Evolutionary conservation across 2,329 filamentous ascomycete genomes (phyloP).

Genomic region (Clathrospora elynae): DNA sequence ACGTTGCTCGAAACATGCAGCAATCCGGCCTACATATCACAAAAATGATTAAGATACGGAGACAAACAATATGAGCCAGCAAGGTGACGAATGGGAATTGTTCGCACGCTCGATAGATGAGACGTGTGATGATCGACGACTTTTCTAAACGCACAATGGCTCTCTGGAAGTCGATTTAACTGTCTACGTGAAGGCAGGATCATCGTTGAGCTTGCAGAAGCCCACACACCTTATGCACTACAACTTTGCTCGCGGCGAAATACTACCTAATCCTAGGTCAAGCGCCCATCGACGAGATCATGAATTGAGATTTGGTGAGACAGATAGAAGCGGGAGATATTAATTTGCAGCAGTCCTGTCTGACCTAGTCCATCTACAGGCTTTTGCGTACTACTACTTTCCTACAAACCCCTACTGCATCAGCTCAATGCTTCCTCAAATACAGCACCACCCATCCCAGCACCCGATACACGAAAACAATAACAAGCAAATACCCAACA

Average conservation of each 20-base stretch:
- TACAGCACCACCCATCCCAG: constrained; percentile 68
- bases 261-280: neutral
- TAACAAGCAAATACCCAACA: constrained; percentile 77
- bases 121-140: neutral
- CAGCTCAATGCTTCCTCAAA: constrained; percentile 36
- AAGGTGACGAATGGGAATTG: no score
- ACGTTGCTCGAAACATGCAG: no score
- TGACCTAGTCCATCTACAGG: no score
- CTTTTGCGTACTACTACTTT: no score
- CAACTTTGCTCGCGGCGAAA: neutral
- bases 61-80: no score
- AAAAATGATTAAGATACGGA: no score
- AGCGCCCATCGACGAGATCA: neutral
- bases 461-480: constrained; percentile 73
- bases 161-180: neutral
- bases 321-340: neutral
- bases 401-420: neutral
- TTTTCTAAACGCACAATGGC: neutral
- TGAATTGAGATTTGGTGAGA: neutral
- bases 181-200: neutral
- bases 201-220: neutral
- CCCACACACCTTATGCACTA: neutral
- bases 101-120: no score
- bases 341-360: no score
- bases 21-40: no score